Percentiles rank a stretch among this genome's conserved stretches.
Evolutionary conservation across 768 basidiomycete genomes (phyloP).

Genomic region (Boletus rubroflammeus): DNA sequence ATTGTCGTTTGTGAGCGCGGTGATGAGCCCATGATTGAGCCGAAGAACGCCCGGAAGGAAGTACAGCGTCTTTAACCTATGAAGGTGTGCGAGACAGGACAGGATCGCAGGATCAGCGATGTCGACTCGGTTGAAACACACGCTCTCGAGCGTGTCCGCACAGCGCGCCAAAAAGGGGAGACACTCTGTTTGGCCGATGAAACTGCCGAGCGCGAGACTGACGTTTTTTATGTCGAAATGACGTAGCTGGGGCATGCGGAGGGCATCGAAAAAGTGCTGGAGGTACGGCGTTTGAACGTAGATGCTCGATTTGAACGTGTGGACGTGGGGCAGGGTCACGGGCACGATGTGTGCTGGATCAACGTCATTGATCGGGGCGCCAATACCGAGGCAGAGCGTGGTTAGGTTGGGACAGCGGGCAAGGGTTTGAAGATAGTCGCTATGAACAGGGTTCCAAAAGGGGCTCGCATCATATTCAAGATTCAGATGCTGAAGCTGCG

Average conservation of each 20-base stretch:
- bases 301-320: conserved; percentile 25
- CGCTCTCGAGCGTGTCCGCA: conserved; percentile 27
- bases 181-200: conserved; percentile 25
- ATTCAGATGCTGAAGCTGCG: conserved; percentile 25
- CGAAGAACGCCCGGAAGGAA: conserved; percentile 28
- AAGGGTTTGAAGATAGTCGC: conserved; percentile 26
- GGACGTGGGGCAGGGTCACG: conserved; percentile 27
- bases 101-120: conserved; percentile 18
- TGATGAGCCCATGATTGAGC: conserved; percentile 31
- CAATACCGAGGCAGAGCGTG: conserved; percentile 28
- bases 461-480: conserved; percentile 29
- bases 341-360: conserved; percentile 12
- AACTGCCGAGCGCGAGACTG: conserved; percentile 27
- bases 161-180: conserved; percentile 26
- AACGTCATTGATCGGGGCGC: conserved; percentile 12
- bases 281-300: conserved; percentile 29
- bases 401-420: conserved; percentile 25
- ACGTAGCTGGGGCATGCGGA: conserved; percentile 24
- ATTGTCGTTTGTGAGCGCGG: conserved; percentile 16
- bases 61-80: conserved; percentile 13
- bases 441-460: conserved; percentile 29
- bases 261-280: conserved; percentile 22
- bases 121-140: conserved; percentile 23
- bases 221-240: conserved; percentile 29
- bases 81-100: conserved; percentile 21